phyloP scores from a whole-genome alignment of 2,329 filamentous ascomycete genomes.

The Fusarium siculi region DNA sequence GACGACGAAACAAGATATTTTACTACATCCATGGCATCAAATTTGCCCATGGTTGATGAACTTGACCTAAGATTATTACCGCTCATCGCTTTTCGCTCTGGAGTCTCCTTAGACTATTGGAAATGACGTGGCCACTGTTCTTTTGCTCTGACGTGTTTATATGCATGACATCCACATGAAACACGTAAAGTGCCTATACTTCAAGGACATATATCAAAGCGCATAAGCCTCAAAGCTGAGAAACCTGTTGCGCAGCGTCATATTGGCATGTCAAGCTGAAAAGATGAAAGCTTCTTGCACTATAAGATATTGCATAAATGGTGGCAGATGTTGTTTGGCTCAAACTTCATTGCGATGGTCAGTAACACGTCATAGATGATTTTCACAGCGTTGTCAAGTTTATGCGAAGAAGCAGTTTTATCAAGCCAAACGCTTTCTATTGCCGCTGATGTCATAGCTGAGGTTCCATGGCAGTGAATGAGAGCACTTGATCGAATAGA shows the following conservation, averaged over 20 bases:
- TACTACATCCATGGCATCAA: neutral
- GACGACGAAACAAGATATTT: neutral
- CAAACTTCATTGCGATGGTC: accelerated
- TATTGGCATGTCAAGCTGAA: accelerated
- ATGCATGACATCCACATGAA: neutral
- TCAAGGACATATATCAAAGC: neutral
- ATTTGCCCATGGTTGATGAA: accelerated
- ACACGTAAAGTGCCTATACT: neutral
- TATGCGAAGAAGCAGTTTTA: neutral
- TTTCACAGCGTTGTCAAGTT: accelerated
- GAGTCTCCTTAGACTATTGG: accelerated
- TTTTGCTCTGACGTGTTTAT: neutral
- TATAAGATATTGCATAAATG: accelerated
- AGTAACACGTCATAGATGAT: neutral
- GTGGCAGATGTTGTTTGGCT: neutral
- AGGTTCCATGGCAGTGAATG: too few relatives aligned
- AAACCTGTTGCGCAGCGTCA: neutral
- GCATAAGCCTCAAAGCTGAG: neutral
- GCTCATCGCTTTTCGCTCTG: accelerated
- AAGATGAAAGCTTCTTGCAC: accelerated
- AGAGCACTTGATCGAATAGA: neutral
- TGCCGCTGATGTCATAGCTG: neutral
- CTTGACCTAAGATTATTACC: accelerated
- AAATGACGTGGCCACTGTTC: neutral
- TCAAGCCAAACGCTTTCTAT: accelerated